Base-by-base conservation (phyloP, 805 yeast species). In the Nakazawaea ambrosiae region DNA sequence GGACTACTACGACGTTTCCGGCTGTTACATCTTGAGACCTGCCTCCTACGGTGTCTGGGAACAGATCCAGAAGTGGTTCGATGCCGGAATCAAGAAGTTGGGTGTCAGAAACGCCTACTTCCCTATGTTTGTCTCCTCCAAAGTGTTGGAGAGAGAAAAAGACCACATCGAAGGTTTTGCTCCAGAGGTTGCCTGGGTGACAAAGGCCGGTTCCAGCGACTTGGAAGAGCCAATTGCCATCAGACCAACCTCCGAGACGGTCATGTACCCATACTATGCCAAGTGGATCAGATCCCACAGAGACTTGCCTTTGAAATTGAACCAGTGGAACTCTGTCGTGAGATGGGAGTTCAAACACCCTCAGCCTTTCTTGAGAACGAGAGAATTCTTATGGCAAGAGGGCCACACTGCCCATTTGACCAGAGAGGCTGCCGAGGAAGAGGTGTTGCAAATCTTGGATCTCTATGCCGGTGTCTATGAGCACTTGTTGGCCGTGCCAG, bases 261-360 rank as follows among this genome's bases (percentile, higher is more conserved):
- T 92, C 59, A 92, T 92, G 98, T 92, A 92, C 63, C 99, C 99
- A 44, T 94, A 92, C 78, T 92, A 90, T 60, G 86, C 97, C 52
- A 92, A 92, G 65, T 92, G 99, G 99, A 82, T 92, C 56, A 83
- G 96, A 65, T 89, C 97, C 22, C 95, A 92, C 69, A 83, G 98
- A 65, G 99, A 92, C 62, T 75, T 94, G 59, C 99, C 99, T 45
- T 72, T 92, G 65, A 85, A 84, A 55, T 75, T 92, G 57, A 92
- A 92, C 71, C 99, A 92, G 68, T 92, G 99, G 99, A 94, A 94
- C 70, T 89, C 97, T 15, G 99, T 92, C 31, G 99, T 92, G 35
- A 83, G 99, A 72, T 92, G 98, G 99, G 99, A 92, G 68, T 92
- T 92, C 70, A 92, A 92, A 72, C 97, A 92, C 64, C 99, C 99